Evolutionary conservation across 306 rosid genomes (phyloP), one percentile per base, ranked within the genome.

Genomic region (Luffa aegyptiaca): DNA sequence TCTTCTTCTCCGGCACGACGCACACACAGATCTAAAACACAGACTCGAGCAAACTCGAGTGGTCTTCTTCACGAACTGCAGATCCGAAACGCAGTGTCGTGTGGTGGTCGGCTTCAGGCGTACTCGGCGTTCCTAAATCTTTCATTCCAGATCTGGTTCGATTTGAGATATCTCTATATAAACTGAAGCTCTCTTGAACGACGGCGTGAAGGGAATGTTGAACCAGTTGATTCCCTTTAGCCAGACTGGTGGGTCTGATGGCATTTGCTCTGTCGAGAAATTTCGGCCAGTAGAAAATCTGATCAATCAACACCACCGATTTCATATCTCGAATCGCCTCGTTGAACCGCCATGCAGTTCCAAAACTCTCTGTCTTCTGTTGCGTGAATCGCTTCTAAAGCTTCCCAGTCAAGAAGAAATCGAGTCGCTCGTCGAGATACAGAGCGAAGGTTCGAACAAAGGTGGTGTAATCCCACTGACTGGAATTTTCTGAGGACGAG

Each of bases 361-460:
- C 76, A 13, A 31, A 53, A 65, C 63, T 80, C 3, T 72, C 81
- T 0, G 14, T 6, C 1, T 82, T 49, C 36, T 35, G 66, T 31
- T 88, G 74, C 0, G 46, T 78, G 84, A 84, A 79, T 1, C 96
- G 83, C 1, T 91, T 78, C 77, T 95, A 97, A 56, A 92, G 95
- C 76, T 91, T 92, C 8, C 97, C 98, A 0, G 93, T 89, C 17
- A 95, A 79, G 70, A 95, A 89, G 51, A 93, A 91, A 76, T 91
- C 92, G 31, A 95, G 80, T 0, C 99, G 87, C 21, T 92, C 97
- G 12, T 95, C 99, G 18, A 93, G 95, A 77, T 95, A 95, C 9
- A 92, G 81, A 4, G 96, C 92, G 35, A 91, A 89, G 20, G 86
- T 85, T 16, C 94, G 82, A 10, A 95, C 91, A 42, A 95, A 93